Evolutionary conservation across 306 rosid genomes (phyloP).

Genomic region (Carpinus fangiana): DNA sequence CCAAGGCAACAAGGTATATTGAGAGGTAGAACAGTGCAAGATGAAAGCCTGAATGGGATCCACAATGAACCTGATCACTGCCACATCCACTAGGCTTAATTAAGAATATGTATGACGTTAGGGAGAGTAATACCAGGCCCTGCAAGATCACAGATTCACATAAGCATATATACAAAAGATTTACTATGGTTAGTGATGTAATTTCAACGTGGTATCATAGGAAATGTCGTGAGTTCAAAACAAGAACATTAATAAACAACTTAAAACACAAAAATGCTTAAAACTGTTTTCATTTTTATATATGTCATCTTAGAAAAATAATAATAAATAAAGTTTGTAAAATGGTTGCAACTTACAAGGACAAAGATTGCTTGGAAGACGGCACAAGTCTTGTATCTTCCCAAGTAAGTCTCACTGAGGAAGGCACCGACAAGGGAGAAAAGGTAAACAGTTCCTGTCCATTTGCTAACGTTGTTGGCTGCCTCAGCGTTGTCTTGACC

Average conservation of each 20-base stretch:
- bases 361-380: constrained; percentile 68
- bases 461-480: constrained; percentile 77
- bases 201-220: neutral
- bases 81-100: constrained; percentile 74
- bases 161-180: neutral
- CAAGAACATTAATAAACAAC: too few species aligned
- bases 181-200: too few species aligned
- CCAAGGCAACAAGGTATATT: constrained; percentile 63
- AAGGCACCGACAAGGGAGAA: constrained; percentile 86
- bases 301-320: too few species aligned
- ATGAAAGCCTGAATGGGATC: constrained; percentile 40
- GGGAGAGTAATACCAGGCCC: constrained; percentile 64
- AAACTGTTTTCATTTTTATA: too few species aligned
- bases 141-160: constrained; percentile 12
- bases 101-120: constrained; percentile 56
- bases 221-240: too few species aligned
- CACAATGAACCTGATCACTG: constrained; percentile 46
- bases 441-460: constrained; percentile 80
- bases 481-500: constrained; percentile 81
- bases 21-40: constrained; percentile 55
- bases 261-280: too few species aligned
- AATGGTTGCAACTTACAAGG: constrained; percentile 41
- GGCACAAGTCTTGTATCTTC: constrained; percentile 72
- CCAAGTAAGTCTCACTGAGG: constrained; percentile 82
- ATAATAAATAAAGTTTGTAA: neutral